Conservation (phyloP, 1,284 basidiomycete species). For the Heterobasidion parviporum region DNA sequence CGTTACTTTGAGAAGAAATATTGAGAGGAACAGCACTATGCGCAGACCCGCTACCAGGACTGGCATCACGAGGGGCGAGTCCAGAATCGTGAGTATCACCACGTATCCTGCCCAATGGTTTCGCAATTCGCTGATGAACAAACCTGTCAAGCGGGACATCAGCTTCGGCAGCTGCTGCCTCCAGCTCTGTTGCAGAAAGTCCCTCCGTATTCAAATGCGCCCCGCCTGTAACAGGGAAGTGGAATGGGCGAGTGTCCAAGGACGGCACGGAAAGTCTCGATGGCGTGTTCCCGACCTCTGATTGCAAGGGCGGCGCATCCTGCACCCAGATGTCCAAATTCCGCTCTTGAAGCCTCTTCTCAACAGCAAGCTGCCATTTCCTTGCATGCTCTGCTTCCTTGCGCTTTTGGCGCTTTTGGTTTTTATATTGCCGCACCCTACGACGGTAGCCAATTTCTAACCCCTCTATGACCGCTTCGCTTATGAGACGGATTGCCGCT, state of each 20-base stretch:
- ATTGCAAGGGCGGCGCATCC: not conserved
- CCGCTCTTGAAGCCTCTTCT: conserved; percentile 45
- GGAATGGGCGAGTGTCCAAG: not conserved
- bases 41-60: not conserved
- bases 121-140: conserved; percentile 13
- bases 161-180: conserved; percentile 54
- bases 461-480: conserved; percentile 67
- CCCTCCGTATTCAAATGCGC: conserved; percentile 55
- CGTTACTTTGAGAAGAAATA: conserved; percentile 14
- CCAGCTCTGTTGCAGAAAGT: conserved; percentile 40
- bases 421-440: conserved; percentile 34
- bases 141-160: conserved; percentile 49
- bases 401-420: conserved; percentile 28
- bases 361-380: conserved; percentile 46
- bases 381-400: conserved; percentile 31
- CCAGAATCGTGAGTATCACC: too few relatives aligned
- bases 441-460: conserved; percentile 53
- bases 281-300: not conserved
- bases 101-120: not conserved
- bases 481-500: conserved; percentile 55
- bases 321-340: conserved; percentile 44
- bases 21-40: conserved; percentile 1
- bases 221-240: conserved; percentile 4
- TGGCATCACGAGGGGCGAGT: not conserved
- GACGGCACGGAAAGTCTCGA: not conserved